Evolutionary conservation across 2,329 filamentous ascomycete genomes (phyloP), one percentile per base, ranked within the genome.

Genomic region (Colletotrichum incanum): DNA sequence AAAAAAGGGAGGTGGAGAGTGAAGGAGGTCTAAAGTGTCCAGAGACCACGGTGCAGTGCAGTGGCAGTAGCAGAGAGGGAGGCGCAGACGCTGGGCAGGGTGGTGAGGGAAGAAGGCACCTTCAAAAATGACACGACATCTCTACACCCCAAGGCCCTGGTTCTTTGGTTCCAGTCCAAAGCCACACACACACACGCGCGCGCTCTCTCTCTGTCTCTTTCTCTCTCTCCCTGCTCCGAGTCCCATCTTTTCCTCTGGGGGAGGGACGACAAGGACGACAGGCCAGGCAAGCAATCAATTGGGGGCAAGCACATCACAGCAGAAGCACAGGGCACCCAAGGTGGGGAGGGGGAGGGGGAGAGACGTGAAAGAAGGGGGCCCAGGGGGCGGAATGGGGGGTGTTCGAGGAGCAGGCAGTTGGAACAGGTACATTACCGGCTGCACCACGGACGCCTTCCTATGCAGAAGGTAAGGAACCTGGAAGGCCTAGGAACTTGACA

Each of bases 101-200:
- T 41, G 49, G 60, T 52, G 60, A 47, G 45, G 56, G n/a, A 34
- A 23, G n/a, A 39, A 50, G 45, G 58, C 45, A 47, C 65, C 62
- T 55, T 55, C 47, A 52, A 65, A 72, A 69, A 72, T 61, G 59
- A 72, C 65, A 72, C 69, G 65, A 72, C 69, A 64, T 67, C 63
- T 59, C 58, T 60, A 52, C 18, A 37, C 49, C 47, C 23, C 28
- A 56, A 50, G 56, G 16, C 55, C 28, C 55, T 16, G 18, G 50
- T 49, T 45, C 20, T 34, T 61, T 47, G 9, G 39, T 34, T 50
- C 20, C 14, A 23, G 20, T 47, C 20, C n/a, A 28, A 14, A 49
- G 20, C 6, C 16, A 7, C 43, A 61, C 20, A 20, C 59, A 61
- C 39, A 20, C 28, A 9, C 12, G 16, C n/a, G 11, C 47, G 3